Conservation (phyloP, 495 filamentous ascomycete genomes). For the Xylaria palmicola region DNA sequence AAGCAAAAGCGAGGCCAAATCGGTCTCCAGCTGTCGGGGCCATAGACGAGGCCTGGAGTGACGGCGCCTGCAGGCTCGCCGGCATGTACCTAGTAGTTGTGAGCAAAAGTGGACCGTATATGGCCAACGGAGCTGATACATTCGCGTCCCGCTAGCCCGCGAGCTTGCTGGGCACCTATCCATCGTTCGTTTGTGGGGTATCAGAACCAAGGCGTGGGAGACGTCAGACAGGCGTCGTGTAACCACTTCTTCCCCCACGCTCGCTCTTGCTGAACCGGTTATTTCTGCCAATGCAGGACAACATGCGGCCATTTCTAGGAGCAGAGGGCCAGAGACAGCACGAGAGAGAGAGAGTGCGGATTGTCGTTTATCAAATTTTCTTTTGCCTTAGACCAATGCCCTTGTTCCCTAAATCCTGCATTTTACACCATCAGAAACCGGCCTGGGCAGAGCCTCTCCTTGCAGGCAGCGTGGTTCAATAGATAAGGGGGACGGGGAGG, state of each 20-base stretch:
- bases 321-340: too few relatives aligned
- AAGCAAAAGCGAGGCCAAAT: background rate
- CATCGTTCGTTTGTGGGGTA: conserved; percentile 6
- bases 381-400: conserved; percentile 9
- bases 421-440: background rate
- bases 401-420: background rate
- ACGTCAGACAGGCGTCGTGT: conserved; percentile 7
- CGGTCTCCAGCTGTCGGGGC: background rate
- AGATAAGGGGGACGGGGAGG: background rate
- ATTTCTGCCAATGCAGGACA: background rate
- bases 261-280: background rate
- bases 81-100: too few relatives aligned
- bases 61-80: too few relatives aligned
- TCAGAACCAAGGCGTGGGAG: background rate
- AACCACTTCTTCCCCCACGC: background rate
- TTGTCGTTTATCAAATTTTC: background rate
- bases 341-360: background rate
- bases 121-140: background rate
- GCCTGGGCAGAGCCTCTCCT: background rate
- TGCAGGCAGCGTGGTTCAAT: background rate
- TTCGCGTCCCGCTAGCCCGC: background rate
- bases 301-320: background rate
- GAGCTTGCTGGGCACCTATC: background rate
- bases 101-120: background rate
- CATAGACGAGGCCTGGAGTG: too few relatives aligned